Base-by-base conservation (phyloP, 2,329 filamentous ascomycete species). In the Pseudogymnoascus verrucosus region DNA sequence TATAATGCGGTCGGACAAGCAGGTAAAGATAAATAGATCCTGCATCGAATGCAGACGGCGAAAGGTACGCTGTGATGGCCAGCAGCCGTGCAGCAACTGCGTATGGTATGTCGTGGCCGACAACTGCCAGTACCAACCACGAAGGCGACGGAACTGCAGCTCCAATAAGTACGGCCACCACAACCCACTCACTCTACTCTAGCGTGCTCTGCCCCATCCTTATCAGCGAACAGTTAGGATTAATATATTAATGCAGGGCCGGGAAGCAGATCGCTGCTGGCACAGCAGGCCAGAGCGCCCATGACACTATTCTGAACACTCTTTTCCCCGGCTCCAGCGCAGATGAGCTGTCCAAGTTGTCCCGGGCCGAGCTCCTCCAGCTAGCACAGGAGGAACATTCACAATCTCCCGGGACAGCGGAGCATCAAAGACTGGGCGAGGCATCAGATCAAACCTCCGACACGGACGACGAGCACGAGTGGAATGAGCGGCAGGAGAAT, bases 1-100 rank as follows among this genome's bases (percentile, higher is more conserved):
- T 57, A 57, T 34, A 57, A 57, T 57, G 51, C 51, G 51, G 51
- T 57, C 51, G 51, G 51, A 57, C 51, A 57, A 57, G 51, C 51
- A 57, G 28, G 51, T 57, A 57, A 62, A 62, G 39, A 62, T 62
- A 34, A 62, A 62, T 34, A 62, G 51, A 21, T 44, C 61, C 31
- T 62, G 61, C 28, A 37, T 54, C 40, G 61, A 62, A 26, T 62
- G 61, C 61, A 62, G 51, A 34, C 61, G 61, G 26, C 61, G 61
- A 34, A 62, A 62, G 23, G 61, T 62, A 21, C 42, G 61, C 42
- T 62, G 61, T 40, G 61, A 62, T 62, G 61, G 61, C 21, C 51
- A 34, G 5, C 40, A 62, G 42, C 61, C 61, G 8, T 62, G 61
- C 10, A 51, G 40, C 39, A 62, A 44, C 28, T 62, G 61, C 42